phyloP scores from a whole-genome alignment of 768 basidiomycete genomes.

The Serendipita sp. region DNA sequence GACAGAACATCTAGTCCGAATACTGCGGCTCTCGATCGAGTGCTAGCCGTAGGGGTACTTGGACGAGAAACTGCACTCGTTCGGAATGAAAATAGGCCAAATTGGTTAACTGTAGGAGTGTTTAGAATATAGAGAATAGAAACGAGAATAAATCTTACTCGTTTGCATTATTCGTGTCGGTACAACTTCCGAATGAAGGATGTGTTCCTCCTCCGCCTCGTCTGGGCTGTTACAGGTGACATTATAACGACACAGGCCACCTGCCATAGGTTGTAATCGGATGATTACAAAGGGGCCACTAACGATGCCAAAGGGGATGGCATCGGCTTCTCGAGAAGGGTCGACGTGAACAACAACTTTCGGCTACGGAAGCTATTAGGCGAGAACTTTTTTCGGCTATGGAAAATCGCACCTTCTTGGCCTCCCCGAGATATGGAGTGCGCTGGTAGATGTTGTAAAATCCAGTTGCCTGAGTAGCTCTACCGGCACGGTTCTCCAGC shows the following conservation, averaged over 20 bases:
- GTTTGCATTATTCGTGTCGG: conserved; percentile 63
- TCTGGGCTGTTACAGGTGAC: conserved; percentile 58
- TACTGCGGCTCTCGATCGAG: conserved; percentile 61
- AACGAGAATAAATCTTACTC: conserved; percentile 32
- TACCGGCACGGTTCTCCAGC: conserved; percentile 50
- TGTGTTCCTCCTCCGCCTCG: conserved; percentile 67
- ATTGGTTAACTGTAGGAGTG: conserved; percentile 53
- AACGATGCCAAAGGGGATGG: conserved; percentile 55
- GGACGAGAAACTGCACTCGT: conserved; percentile 66
- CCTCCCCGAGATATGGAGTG: conserved; percentile 59
- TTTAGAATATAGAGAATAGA: background rate
- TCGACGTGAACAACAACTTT: conserved; percentile 84
- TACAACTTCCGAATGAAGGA: conserved; percentile 62
- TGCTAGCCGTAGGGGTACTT: conserved; percentile 63
- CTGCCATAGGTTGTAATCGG: conserved; percentile 67
- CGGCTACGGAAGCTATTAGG: conserved; percentile 31
- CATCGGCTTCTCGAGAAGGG: conserved; percentile 53
- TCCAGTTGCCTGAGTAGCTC: conserved; percentile 52
- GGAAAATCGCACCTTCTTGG: conserved; percentile 45
- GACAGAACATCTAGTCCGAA: conserved; percentile 84
- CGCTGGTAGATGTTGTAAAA: conserved; percentile 83
- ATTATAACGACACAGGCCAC: conserved; percentile 63
- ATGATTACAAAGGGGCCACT: conserved; percentile 65
- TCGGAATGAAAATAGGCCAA: conserved; percentile 74
- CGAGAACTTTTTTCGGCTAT: background rate